Evolutionary conservation across 1,139 yeast genomes (phyloP).

Genomic region (Eremothecium cymbalariae): DNA sequence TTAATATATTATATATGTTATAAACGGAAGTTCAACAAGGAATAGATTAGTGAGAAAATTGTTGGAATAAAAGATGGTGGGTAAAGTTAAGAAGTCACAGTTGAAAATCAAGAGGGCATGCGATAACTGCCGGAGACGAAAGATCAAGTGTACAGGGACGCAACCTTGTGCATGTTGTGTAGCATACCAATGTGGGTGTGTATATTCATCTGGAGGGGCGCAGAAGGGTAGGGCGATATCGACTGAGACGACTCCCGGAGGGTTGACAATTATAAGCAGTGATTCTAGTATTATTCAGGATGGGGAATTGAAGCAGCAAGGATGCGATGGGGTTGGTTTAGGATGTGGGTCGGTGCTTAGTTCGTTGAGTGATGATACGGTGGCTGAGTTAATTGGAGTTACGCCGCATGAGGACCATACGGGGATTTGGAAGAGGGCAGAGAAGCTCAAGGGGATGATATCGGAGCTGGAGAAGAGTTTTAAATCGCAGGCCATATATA

Average conservation of each 20-base stretch:
- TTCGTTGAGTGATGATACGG: not conserved
- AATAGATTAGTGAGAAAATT: not conserved
- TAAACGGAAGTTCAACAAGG: too few species aligned
- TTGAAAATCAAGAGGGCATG: constrained; percentile 42
- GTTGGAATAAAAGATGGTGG: not conserved
- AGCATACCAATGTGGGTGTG: constrained; percentile 27
- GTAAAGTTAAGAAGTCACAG: constrained; percentile 10
- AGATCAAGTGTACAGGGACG: constrained; percentile 53
- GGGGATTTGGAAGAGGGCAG: not conserved
- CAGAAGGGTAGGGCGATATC: not conserved
- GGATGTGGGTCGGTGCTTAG: not conserved
- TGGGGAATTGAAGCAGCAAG: not conserved
- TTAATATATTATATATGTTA: too few species aligned
- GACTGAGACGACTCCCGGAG: not conserved
- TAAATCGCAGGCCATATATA: not conserved
- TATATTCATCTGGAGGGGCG: constrained; percentile 9
- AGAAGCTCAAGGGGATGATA: not conserved
- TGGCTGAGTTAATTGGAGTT: not conserved
- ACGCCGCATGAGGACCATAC: too few species aligned
- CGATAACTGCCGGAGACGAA: constrained; percentile 51
- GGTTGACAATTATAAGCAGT: too few species aligned
- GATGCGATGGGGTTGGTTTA: not conserved
- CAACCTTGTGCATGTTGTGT: constrained; percentile 30
- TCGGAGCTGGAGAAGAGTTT: constrained; percentile 1
- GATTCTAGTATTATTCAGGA: not conserved